Percentiles rank a stretch among this genome's conserved stretches.
These are phyloP conservation scores for Leccinum sublutescens DNA, from an alignment of 768 basidiomycete species.

Conservation along the genomic window DNA sequence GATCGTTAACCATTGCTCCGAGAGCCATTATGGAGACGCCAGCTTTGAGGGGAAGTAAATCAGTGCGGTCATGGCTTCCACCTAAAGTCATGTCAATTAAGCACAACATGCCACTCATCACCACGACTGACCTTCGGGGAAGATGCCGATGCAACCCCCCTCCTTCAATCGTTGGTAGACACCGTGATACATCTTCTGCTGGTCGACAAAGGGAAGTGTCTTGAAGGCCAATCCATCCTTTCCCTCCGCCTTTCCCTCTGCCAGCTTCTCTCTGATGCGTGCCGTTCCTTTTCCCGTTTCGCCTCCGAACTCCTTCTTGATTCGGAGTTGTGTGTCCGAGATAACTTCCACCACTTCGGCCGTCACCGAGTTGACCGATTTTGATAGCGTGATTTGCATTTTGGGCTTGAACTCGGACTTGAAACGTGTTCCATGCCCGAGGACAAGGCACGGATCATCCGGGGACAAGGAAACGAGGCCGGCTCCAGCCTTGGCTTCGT, in stretches of 20 bases:
- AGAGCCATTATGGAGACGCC: conserved; percentile 98
- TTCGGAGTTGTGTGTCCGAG: conserved; percentile 78
- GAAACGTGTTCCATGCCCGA: conserved; percentile 83
- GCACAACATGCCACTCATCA: not conserved
- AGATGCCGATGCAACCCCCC: conserved; percentile 93
- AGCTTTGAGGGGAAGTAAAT: conserved; percentile 94
- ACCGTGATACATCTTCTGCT: conserved; percentile 89
- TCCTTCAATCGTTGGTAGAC: conserved; percentile 86
- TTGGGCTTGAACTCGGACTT: conserved; percentile 65
- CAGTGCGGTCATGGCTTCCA: conserved; percentile 96
- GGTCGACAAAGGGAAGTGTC: conserved; percentile 84
- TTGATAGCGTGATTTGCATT: conserved; percentile 87
- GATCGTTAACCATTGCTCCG: conserved; percentile 93
- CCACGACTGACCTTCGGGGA: conserved; percentile 82
- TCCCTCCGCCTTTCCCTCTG: conserved; percentile 52
- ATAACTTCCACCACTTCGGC: conserved; percentile 88
- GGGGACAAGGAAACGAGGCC: conserved; percentile 71
- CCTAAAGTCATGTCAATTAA: conserved; percentile 48
- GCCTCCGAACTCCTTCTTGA: conserved; percentile 86
- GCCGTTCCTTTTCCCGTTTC: conserved; percentile 73
- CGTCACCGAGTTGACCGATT: conserved; percentile 67
- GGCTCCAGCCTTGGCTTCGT: conserved; percentile 71
- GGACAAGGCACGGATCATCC: conserved; percentile 76
- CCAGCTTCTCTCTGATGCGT: conserved; percentile 63
- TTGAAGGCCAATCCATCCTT: conserved; percentile 74